A percentile compares a stretch with the other conserved stretches of the same genome.
Evolutionary conservation across 2,329 filamentous ascomycete species (phyloP).

Genomic region (Penicillium concentricum): DNA sequence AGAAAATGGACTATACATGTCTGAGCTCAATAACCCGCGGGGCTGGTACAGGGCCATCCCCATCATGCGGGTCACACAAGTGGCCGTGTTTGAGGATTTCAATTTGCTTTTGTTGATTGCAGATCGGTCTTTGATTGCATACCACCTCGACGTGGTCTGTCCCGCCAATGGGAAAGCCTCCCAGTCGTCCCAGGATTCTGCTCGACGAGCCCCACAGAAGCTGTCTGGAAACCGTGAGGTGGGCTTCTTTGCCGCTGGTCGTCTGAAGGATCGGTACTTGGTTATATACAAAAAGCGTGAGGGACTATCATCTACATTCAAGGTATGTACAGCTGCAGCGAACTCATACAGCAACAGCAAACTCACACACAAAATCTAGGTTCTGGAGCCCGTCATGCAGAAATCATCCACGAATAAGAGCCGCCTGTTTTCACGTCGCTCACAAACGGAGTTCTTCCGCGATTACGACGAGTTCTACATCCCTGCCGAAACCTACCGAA

Average conservation of each 20-base stretch:
- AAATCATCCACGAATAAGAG: slow-evolving; percentile 83
- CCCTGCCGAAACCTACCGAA: slow-evolving; percentile 87
- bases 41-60: slow-evolving; percentile 86
- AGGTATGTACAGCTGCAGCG: slow-evolving; percentile 35
- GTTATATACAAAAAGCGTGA: slow-evolving; percentile 98
- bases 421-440: slow-evolving; percentile 64
- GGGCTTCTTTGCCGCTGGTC: slow-evolving; percentile 91
- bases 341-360: background rate
- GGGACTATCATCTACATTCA: slow-evolving; percentile 89
- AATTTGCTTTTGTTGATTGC: slow-evolving; percentile 87
- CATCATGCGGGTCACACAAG: slow-evolving; percentile 77
- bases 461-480: slow-evolving; percentile 99
- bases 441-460: slow-evolving; percentile 90
- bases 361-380: slow-evolving; percentile 45
- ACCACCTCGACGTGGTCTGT: slow-evolving; percentile 83
- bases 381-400: slow-evolving; percentile 92
- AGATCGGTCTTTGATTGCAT: slow-evolving; percentile 87
- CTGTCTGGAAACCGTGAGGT: slow-evolving; percentile 85
- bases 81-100: slow-evolving; percentile 93
- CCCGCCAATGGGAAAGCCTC: slow-evolving; percentile 48
- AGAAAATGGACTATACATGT: slow-evolving; percentile 88
- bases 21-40: slow-evolving; percentile 82
- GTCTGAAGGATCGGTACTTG: slow-evolving; percentile 94
- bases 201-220: slow-evolving; percentile 84
- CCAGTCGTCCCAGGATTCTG: slow-evolving; percentile 63